Conservation (phyloP, 106 monocot species). For the Dendrobium nobile region DNA sequence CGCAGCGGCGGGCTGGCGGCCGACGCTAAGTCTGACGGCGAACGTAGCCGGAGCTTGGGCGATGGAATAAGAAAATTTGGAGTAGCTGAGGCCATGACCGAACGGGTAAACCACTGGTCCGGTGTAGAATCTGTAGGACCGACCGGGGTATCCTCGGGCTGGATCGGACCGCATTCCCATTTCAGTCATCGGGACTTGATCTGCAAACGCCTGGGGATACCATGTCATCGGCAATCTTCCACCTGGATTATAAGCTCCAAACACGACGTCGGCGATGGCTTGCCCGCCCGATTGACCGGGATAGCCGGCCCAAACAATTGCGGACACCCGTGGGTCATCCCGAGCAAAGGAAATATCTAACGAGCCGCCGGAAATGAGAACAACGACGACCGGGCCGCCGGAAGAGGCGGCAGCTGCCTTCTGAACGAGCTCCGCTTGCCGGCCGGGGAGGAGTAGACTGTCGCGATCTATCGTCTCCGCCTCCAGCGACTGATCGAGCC, state of each 20-base stretch:
- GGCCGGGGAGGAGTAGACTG: slow-evolving; percentile 59
- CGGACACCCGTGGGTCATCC: slow-evolving; percentile 39
- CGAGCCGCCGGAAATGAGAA: slow-evolving; percentile 67
- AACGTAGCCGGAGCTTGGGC: slow-evolving; percentile 29
- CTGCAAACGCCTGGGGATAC: slow-evolving; percentile 66
- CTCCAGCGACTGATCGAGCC: slow-evolving; percentile 67
- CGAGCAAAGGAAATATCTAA: slow-evolving; percentile 70
- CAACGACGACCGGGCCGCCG: slow-evolving; percentile 39
- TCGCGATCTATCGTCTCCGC: slow-evolving; percentile 45
- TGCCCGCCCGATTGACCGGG: slow-evolving; percentile 74
- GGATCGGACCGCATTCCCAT: slow-evolving; percentile 65
- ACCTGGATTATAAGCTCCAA: slow-evolving; percentile 77
- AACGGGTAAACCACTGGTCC: slow-evolving; percentile 74
- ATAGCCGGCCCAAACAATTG: slow-evolving; percentile 88
- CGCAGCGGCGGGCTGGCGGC: not conserved
- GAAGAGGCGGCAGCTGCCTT: slow-evolving; percentile 46
- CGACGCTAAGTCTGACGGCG: slow-evolving; percentile 24
- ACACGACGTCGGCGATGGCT: slow-evolving; percentile 70
- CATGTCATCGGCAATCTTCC: slow-evolving; percentile 84
- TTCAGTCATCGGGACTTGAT: slow-evolving; percentile 59
- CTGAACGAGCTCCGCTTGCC: slow-evolving; percentile 60
- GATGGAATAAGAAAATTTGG: slow-evolving; percentile 44
- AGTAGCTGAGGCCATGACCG: slow-evolving; percentile 73
- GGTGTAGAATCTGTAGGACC: slow-evolving; percentile 72
- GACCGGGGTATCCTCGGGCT: slow-evolving; percentile 52